Percentiles rank a stretch among this genome's conserved stretches.
Evolutionary conservation across 768 basidiomycete genomes (phyloP).

Genomic region (Panellus pusillus): DNA sequence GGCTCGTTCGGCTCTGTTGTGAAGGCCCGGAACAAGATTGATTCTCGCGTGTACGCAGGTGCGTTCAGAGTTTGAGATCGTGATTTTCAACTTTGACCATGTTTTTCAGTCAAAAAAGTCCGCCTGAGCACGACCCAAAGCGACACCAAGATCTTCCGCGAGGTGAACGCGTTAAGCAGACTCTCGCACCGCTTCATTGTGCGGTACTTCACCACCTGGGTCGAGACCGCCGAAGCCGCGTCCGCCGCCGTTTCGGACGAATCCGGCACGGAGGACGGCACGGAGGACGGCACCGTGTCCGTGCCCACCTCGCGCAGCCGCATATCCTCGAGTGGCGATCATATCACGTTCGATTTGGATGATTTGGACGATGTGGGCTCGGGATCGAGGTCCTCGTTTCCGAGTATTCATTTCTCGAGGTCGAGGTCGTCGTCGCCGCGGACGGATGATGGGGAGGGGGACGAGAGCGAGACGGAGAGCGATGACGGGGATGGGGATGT

Average conservation of each 20-base stretch:
- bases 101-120: constrained; percentile 77
- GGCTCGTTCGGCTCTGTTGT: constrained; percentile 95
- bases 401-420: constrained; percentile 78
- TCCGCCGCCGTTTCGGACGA: constrained; percentile 57
- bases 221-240: constrained; percentile 64
- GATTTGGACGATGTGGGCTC: constrained; percentile 63
- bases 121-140: constrained; percentile 74
- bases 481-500: too few relatives aligned
- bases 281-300: constrained; percentile 53
- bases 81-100: neutral
- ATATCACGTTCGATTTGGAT: constrained; percentile 63
- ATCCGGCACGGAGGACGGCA: constrained; percentile 40
- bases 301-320: constrained; percentile 41
- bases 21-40: constrained; percentile 88
- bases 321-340: constrained; percentile 49
- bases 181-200: constrained; percentile 91
- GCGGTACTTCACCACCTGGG: constrained; percentile 89
- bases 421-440: constrained; percentile 45
- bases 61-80: constrained; percentile 20
- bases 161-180: constrained; percentile 85
- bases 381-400: constrained; percentile 65
- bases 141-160: constrained; percentile 86
- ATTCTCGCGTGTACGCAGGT: constrained; percentile 83
- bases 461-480: constrained; percentile 46
- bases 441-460: constrained; percentile 40